A percentile compares a stretch with the other conserved stretches of the same genome.
These are phyloP conservation scores for Discostella stelligeroides DNA, from an alignment of 108 stramenopile species.

Conservation along the genomic window DNA sequence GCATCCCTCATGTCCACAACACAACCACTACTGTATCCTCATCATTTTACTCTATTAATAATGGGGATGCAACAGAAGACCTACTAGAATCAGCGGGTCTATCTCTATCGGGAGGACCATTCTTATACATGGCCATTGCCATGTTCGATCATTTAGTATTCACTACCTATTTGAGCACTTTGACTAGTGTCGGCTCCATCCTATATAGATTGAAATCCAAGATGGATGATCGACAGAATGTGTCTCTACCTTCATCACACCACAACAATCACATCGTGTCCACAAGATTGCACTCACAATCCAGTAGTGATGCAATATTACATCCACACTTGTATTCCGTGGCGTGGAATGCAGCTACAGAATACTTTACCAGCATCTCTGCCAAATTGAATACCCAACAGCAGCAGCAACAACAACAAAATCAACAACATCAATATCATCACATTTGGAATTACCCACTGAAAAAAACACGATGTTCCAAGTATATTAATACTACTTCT, in stretches of 20 bases:
- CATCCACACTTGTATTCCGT: conserved; percentile 22
- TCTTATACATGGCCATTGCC: conserved; percentile 35
- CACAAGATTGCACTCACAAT: not conserved
- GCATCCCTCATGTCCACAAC: too few relatives aligned
- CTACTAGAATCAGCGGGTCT: conserved; percentile 68
- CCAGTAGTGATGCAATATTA: not conserved
- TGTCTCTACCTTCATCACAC: not conserved
- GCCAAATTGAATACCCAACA: conserved; percentile 20
- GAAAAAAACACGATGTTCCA: not conserved
- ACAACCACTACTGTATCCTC: too few relatives aligned
- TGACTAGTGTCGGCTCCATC: conserved; percentile 5
- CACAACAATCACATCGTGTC: not conserved
- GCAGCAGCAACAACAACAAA: too few relatives aligned
- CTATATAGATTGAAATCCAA: conserved; percentile 4
- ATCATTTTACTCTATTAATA: not conserved
- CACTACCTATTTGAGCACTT: conserved; percentile 15
- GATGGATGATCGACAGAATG: not conserved
- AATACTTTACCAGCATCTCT: conserved; percentile 43
- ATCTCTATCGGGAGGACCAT: conserved; percentile 50
- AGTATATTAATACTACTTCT: not conserved
- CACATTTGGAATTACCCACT: not conserved
- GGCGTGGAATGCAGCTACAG: conserved; percentile 48
- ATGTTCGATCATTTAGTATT: conserved; percentile 40
- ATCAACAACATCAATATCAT: too few relatives aligned
- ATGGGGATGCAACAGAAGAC: conserved; percentile 57